Evolutionary conservation across 2,329 filamentous ascomycete genomes (phyloP), one percentile per base, ranked within the genome.

Genomic region (Sarocladium strictum): DNA sequence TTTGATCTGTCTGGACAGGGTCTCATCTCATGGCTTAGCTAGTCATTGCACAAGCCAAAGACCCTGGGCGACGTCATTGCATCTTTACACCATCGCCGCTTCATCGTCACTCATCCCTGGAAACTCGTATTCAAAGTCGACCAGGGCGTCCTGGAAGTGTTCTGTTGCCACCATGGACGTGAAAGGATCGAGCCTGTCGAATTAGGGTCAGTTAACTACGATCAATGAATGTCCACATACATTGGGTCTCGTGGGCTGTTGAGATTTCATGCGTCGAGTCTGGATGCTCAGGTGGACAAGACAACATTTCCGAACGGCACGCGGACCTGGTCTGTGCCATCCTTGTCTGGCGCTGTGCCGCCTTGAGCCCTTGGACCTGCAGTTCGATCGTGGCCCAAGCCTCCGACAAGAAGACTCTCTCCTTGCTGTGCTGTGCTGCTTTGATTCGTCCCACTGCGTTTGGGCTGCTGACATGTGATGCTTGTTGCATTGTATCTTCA

Each of bases 291-390:
- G 26, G 47, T 51, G 47, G 47, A 35, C 26, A 35, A 29, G 12
- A n/a, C 6, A 11, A 49, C 26, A 35, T 5, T 35, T 35, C 29
- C 35, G 47, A 51, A 17, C 29, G 47, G 47, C 47, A 51, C 47
- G 47, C 26, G 47, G 47, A 35, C 47, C 33, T 51, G 47, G 47
- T 51, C 47, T 23, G 47, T 51, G 47, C 47, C 11, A 51, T 51
- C 27, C 47, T 51, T 11, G 47, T 35, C 47, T 35, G 3, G 24
- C 9, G 7, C n/a, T 35, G 43, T 47, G 23, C 24, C 43, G 43
- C 43, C 23, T 47, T 10, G 15, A 23, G 43, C 29, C 43, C 43
- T 15, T 47, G 43, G 24, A 47, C 43, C 43, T 47, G 43, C 43
- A 47, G 43, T 27, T 11, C 14, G 43, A 47, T 26, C 24, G 23